These are phyloP conservation scores for Cyclotella distinguenda DNA, from an alignment of 108 stramenopile species.

Conservation along the genomic window DNA sequence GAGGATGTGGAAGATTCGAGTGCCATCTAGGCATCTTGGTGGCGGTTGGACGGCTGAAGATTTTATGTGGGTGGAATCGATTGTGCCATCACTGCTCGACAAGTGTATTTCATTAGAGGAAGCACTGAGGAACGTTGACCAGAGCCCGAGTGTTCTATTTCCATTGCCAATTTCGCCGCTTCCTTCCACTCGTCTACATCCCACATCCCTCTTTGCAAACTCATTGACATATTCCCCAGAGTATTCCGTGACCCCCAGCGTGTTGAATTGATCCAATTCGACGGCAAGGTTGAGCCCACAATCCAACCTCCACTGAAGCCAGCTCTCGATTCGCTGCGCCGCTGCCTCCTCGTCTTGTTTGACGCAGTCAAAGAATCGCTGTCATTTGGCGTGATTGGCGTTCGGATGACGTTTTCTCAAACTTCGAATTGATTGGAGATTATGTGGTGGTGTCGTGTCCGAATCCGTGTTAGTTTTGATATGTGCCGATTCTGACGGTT, in stretches of 20 bases:
- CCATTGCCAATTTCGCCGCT: slow-evolving; percentile 27
- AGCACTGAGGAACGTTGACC: slow-evolving; percentile 2
- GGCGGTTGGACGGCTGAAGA: not conserved
- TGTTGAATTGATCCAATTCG: not conserved
- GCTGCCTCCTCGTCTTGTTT: slow-evolving; percentile 35
- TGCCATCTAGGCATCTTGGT: slow-evolving; percentile 51
- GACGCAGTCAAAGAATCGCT: slow-evolving; percentile 28
- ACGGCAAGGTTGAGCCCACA: slow-evolving; percentile 30
- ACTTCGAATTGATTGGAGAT: slow-evolving; percentile 17
- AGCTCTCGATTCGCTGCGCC: slow-evolving; percentile 25
- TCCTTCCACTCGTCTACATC: slow-evolving; percentile 33
- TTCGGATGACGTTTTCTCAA: slow-evolving; percentile 25
- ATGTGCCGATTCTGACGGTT: too few species aligned
- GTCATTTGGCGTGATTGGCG: slow-evolving; percentile 38
- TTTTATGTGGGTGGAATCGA: not conserved
- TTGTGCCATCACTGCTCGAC: slow-evolving; percentile 10
- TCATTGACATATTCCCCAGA: slow-evolving; percentile 15
- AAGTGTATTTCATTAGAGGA: slow-evolving; percentile 41
- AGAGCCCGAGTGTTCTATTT: slow-evolving; percentile 11
- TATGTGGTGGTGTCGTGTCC: too few species aligned
- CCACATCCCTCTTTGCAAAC: too few species aligned
- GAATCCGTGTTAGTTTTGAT: too few species aligned
- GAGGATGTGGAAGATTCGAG: slow-evolving; percentile 59
- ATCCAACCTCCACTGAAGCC: slow-evolving; percentile 32
- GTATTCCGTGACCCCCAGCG: not conserved